A percentile compares a stretch with the other conserved stretches of the same genome.
These are phyloP conservation scores for Tillandsia fasciculata DNA, from an alignment of 176 grass and related monocot species.

Conservation along the genomic window DNA sequence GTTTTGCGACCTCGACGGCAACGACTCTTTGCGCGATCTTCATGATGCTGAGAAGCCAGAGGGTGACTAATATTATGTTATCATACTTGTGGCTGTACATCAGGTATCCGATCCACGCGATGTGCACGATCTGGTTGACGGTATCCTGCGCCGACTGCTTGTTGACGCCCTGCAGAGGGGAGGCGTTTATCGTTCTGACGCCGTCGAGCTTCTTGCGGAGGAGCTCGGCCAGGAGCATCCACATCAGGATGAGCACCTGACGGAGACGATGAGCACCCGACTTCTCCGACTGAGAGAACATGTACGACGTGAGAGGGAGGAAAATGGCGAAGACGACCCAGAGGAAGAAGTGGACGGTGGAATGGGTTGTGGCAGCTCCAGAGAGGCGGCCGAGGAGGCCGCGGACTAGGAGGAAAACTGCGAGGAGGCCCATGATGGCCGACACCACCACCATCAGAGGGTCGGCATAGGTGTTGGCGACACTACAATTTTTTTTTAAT, in stretches of 20 bases:
- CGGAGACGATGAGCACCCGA: too few species aligned
- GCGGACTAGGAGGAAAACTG: not conserved
- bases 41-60: conserved; percentile 21
- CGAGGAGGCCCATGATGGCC: conserved; percentile 11
- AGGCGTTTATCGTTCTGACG: conserved; percentile 9
- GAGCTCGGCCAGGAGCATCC: conserved; percentile 29
- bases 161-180: too few species aligned
- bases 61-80: not conserved
- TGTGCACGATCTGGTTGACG: not conserved
- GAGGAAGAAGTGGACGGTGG: not conserved
- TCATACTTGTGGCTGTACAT: conserved; percentile 5
- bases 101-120: conserved; percentile 13
- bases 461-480: too few species aligned
- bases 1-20: not conserved
- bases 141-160: not conserved
- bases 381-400: conserved; percentile 1
- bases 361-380: too few species aligned
- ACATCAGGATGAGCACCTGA: not conserved
- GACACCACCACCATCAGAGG: too few species aligned
- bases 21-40: conserved; percentile 9
- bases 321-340: not conserved
- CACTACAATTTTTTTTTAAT: too few species aligned
- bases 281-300: not conserved
- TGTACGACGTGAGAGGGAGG: conserved; percentile 13
- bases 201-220: conserved; percentile 15